These are phyloP conservation scores for Durio zibethinus DNA, from an alignment of 345 rosid species.

Conservation along the genomic window DNA sequence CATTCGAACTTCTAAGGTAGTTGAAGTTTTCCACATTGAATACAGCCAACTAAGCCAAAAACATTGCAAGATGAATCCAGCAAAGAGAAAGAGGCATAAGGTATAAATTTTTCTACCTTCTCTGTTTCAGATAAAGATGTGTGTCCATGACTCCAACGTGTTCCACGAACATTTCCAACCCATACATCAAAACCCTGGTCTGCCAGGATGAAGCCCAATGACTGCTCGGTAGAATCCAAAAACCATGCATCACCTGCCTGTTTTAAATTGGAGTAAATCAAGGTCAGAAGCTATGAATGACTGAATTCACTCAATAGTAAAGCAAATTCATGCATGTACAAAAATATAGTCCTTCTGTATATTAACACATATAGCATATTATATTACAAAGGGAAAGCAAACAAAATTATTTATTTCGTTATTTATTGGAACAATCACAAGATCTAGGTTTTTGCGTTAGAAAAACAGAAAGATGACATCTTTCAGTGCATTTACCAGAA, in stretches of 20 bases:
- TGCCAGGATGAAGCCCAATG: slow-evolving; percentile 82
- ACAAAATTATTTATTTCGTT: no score
- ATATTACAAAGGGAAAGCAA: no score
- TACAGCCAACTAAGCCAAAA: slow-evolving; percentile 11
- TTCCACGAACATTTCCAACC: slow-evolving; percentile 92
- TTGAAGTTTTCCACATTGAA: slow-evolving; percentile 3
- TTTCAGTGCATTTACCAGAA: no score
- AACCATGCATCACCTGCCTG: slow-evolving; percentile 93
- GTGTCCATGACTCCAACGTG: slow-evolving; percentile 84
- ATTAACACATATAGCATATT: background rate
- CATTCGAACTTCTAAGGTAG: background rate
- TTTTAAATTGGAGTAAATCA: slow-evolving; percentile 4
- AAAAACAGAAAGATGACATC: no score
- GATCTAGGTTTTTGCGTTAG: no score
- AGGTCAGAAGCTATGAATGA: slow-evolving; percentile 11
- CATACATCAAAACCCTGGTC: slow-evolving; percentile 91
- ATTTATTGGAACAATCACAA: no score
- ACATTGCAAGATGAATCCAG: background rate
- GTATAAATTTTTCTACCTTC: slow-evolving; percentile 45
- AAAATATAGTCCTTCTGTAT: background rate
- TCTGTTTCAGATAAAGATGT: slow-evolving; percentile 58
- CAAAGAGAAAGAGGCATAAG: background rate
- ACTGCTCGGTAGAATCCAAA: slow-evolving; percentile 58
- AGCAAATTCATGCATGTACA: background rate
- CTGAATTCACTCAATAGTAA: background rate